These are phyloP conservation scores for Nemophila menziesii DNA, from an alignment of 257 asterid species.

Conservation along the genomic window DNA sequence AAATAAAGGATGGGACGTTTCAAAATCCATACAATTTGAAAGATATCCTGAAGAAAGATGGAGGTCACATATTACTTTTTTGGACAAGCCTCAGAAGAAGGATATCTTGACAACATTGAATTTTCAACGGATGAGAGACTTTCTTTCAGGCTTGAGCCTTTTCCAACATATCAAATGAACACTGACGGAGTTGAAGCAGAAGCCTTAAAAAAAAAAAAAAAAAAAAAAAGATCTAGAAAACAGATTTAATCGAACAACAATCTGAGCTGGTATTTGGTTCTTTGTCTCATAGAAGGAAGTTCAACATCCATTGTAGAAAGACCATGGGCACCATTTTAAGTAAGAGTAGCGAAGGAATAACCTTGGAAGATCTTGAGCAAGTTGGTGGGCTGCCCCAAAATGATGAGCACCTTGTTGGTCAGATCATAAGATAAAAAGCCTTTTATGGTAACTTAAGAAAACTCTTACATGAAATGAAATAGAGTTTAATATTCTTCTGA, in stretches of 20 bases:
- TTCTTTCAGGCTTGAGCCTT: no score
- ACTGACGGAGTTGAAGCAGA: neutral
- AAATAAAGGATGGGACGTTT: no score
- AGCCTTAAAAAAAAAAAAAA: constrained; percentile 2
- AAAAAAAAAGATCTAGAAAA: neutral
- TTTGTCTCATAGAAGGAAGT: neutral
- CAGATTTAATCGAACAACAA: neutral
- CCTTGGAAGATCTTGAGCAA: constrained; percentile 4
- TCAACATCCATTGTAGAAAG: neutral
- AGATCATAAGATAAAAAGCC: neutral
- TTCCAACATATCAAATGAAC: neutral
- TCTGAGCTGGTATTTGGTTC: no score
- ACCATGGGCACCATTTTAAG: neutral
- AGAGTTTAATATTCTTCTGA: no score
- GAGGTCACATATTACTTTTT: no score
- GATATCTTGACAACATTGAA: neutral
- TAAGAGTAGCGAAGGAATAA: neutral
- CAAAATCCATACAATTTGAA: no score
- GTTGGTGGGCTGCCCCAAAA: constrained; percentile 4
- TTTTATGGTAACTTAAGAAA: no score
- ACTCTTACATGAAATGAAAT: no score
- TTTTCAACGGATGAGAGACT: no score
- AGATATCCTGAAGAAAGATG: no score
- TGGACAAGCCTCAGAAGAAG: no score
- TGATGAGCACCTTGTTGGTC: constrained; percentile 13